Conservation (phyloP, 106 monocot species). For the Acorus gramineus region DNA sequence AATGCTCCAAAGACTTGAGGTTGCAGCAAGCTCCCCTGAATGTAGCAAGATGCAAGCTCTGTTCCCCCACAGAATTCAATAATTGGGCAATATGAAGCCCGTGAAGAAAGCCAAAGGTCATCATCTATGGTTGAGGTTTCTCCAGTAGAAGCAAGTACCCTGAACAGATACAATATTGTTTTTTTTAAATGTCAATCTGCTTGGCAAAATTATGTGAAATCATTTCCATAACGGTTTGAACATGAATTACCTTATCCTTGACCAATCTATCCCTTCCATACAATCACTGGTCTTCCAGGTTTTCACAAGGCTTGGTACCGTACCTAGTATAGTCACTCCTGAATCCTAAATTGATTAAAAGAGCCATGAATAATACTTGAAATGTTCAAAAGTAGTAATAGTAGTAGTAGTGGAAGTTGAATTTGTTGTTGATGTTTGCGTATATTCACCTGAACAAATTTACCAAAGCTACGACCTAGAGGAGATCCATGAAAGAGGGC, state of each 20-base stretch:
- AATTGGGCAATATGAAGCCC: conserved; percentile 55
- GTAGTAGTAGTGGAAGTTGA: too few relatives aligned
- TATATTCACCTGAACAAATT: conserved; percentile 70
- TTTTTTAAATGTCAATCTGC: neutral
- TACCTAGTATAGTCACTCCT: conserved; percentile 75
- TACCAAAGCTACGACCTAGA: conserved; percentile 71
- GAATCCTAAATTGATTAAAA: conserved; percentile 48
- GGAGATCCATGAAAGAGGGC: conserved; percentile 93
- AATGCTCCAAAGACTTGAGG: conserved; percentile 90
- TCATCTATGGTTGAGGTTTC: conserved; percentile 87
- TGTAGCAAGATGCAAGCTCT: conserved; percentile 75
- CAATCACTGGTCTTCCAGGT: conserved; percentile 79
- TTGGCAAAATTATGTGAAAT: too few relatives aligned
- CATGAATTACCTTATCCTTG: conserved; percentile 54
- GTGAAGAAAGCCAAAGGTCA: conserved; percentile 85
- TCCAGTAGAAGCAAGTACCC: conserved; percentile 58
- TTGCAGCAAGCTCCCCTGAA: conserved; percentile 61
- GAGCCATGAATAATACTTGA: neutral
- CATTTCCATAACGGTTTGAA: too few relatives aligned
- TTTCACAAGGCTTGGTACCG: conserved; percentile 83
- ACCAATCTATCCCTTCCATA: conserved; percentile 83
- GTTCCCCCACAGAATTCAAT: conserved; percentile 93
- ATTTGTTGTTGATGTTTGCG: too few relatives aligned
- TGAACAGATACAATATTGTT: conserved; percentile 12
- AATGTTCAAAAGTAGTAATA: too few relatives aligned